These are phyloP conservation scores for Aaosphaeria pasadenensis DNA, from an alignment of 2,329 filamentous ascomycete genomes.

Conservation along the genomic window DNA sequence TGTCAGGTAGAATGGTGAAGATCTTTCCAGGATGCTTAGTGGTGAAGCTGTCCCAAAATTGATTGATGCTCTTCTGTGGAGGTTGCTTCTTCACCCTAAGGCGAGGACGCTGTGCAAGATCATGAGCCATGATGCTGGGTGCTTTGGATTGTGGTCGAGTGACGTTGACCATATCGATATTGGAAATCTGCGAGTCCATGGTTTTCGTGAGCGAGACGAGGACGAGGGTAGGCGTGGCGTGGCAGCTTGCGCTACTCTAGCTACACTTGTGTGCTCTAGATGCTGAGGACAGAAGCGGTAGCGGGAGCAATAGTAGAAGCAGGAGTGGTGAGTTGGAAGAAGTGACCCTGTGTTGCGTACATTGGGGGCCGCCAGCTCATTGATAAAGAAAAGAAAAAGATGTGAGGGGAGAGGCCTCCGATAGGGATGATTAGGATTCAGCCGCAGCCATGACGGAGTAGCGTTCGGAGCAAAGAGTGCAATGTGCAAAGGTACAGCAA, in stretches of 20 bases:
- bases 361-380: conserved; percentile 21
- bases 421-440: background rate
- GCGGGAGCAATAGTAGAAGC: too few relatives aligned
- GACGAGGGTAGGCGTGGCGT: background rate
- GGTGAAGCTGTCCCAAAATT: conserved; percentile 70
- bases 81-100: conserved; percentile 47
- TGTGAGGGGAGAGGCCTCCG: background rate
- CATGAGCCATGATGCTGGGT: conserved; percentile 31
- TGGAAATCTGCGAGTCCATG: conserved; percentile 36
- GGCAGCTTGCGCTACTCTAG: background rate
- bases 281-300: too few relatives aligned
- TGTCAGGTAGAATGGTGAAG: conserved; percentile 67
- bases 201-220: conserved; percentile 15
- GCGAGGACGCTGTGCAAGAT: conserved; percentile 18
- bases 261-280: too few relatives aligned
- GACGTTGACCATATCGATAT: conserved; percentile 36
- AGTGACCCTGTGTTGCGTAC: conserved; percentile 16
- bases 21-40: conserved; percentile 71
- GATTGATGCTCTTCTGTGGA: conserved; percentile 66
- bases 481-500: too few relatives aligned
- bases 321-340: conserved; percentile 6
- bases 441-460: background rate
- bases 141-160: conserved; percentile 32
- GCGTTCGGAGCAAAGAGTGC: too few relatives aligned
- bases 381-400: conserved; percentile 20